Evolutionary conservation across 1,139 yeast genomes (phyloP), one percentile per base, ranked within the genome.

Genomic region (Zygoascus hellenicus): DNA sequence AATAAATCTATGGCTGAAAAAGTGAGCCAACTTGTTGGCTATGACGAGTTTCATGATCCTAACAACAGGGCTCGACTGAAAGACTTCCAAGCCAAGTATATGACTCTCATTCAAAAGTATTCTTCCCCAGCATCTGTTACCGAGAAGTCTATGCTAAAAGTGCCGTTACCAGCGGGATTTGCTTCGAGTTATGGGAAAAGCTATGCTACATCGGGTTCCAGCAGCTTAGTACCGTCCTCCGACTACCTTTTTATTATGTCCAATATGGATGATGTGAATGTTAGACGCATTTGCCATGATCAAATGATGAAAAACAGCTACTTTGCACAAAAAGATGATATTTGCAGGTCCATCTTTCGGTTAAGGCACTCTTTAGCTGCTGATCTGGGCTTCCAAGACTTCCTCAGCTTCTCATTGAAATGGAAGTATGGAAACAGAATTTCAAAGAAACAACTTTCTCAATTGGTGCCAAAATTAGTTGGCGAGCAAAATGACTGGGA

Each of bases 161-260:
- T 14, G 17, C 19, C 15, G 5, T 34, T 14, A 14, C 15, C 11
- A 3, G 19, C n/a, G 3, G 15, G 19, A 5, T 14, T 34, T 15
- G n/a, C 17, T 13, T 4, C n/a, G 4, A 15, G 7, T 13, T 15
- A 34, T 15, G 38, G 26, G 7, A 22, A 22, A 22, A 22, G 26
- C 26, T 22, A 22, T 7, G 26, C 26, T 22, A 4, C 7, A 22
- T 22, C 26, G 7, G 26, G 26, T 5, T 22, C 26, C 4, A 22
- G 7, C 4, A 22, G 26, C n/a, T 13, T 41, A 11, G 38, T 41
- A 5, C 43, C 43, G 16, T 19, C 36, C 9, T 19, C 16, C n/a
- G 43, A 41, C 15, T 41, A 41, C 13, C 13, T 22, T 14, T 30
- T 17, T 10, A 34, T 41, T 10, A 41, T 41, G 43, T 33, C 43